Evolutionary conservation across 306 rosid species (phyloP).

Genomic region (Luffa aegyptiaca): DNA sequence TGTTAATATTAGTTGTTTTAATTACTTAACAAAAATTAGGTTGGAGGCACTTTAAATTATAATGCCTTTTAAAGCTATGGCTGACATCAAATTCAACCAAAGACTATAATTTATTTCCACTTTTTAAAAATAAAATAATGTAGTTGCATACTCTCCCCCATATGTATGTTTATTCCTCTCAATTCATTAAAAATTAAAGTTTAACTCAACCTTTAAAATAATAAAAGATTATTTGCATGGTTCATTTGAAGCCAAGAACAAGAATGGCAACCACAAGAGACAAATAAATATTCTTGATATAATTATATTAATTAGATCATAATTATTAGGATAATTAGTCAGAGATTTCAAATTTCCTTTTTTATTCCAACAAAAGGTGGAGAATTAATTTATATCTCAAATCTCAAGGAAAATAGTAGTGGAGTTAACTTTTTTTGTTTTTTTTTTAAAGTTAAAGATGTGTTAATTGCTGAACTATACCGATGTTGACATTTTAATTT

Average conservation of each 20-base stretch:
- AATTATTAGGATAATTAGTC: background rate
- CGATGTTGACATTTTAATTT: no score
- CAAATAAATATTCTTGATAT: background rate
- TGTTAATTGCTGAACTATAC: no score
- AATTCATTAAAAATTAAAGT: background rate
- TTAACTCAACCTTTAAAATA: background rate
- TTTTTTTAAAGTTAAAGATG: no score
- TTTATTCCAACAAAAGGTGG: no score
- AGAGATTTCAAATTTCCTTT: background rate
- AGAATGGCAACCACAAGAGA: background rate
- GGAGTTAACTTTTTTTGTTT: no score
- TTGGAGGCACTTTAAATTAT: background rate
- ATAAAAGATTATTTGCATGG: background rate
- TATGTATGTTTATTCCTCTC: background rate
- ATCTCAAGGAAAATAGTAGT: no score
- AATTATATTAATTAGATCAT: background rate
- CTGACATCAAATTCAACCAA: background rate
- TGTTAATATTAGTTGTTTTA: background rate
- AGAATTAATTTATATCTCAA: no score
- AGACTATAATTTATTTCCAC: background rate
- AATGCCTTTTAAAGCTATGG: background rate
- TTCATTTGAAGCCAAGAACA: background rate
- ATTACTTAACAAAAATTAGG: background rate
- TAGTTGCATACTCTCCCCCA: background rate
- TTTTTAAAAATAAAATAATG: background rate